Percentiles rank a stretch among this genome's conserved stretches.
Conservation (phyloP, 1,284 basidiomycete genomes). For the Fomitopsis pinicola region DNA sequence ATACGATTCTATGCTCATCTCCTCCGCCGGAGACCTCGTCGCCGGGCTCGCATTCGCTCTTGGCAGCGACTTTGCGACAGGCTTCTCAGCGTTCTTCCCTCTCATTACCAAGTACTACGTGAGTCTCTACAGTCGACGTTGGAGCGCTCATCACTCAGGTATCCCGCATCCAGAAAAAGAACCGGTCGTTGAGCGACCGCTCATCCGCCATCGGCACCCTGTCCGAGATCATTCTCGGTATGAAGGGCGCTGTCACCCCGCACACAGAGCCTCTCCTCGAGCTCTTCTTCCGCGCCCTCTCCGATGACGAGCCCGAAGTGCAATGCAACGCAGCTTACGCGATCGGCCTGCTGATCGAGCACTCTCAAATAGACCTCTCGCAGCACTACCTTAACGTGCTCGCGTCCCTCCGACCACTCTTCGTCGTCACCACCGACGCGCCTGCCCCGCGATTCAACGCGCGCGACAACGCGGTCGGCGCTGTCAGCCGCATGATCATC, state of each 20-base stretch:
- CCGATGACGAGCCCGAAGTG: constrained; percentile 88
- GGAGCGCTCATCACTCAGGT: background rate
- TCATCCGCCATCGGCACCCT: constrained; percentile 93
- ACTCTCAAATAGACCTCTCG: constrained; percentile 82
- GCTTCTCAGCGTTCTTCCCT: constrained; percentile 86
- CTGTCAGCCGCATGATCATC: constrained; percentile 84
- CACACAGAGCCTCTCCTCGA: constrained; percentile 84
- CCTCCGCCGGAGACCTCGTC: constrained; percentile 93
- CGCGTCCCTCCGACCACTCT: constrained; percentile 78
- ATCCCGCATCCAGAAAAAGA: constrained; percentile 57
- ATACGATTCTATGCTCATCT: constrained; percentile 95
- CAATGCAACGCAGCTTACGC: constrained; percentile 97
- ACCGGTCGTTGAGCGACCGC: constrained; percentile 85
- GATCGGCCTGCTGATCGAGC: constrained; percentile 87
- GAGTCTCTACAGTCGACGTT: constrained; percentile 27
- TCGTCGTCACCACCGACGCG: constrained; percentile 61
- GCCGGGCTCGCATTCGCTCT: constrained; percentile 86
- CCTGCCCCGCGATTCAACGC: constrained; percentile 74
- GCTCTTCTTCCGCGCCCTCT: constrained; percentile 80
- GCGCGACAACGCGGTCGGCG: constrained; percentile 94
- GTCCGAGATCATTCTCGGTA: constrained; percentile 93
- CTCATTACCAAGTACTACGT: constrained; percentile 93
- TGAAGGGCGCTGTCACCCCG: constrained; percentile 85
- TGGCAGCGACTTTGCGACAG: constrained; percentile 81
- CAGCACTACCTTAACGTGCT: constrained; percentile 83